phyloP scores from a whole-genome alignment of 2,329 filamentous ascomycete species.

The Peltaster fructicola region DNA sequence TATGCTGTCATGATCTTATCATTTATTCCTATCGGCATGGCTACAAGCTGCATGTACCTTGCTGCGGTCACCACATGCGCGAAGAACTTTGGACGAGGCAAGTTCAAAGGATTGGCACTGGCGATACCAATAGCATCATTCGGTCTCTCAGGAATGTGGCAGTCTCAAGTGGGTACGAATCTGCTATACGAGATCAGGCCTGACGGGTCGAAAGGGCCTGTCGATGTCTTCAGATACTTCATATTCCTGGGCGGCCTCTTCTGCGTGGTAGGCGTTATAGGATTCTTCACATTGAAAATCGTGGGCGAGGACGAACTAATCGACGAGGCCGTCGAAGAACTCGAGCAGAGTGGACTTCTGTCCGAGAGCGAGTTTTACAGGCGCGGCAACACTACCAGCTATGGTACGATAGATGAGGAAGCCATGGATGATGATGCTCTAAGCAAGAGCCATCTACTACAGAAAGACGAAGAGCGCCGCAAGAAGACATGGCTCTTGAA shows the following conservation, averaged over 20 bases:
- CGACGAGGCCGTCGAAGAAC: conserved; percentile 72
- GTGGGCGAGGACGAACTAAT: conserved; percentile 78
- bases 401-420: conserved; percentile 43
- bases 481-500: conserved; percentile 89
- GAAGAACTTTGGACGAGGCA: conserved; percentile 90
- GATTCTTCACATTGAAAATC: conserved; percentile 55
- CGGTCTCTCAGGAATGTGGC: conserved; percentile 87
- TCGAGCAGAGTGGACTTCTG: conserved; percentile 75
- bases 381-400: conserved; percentile 23
- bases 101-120: conserved; percentile 73
- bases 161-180: conserved; percentile 70
- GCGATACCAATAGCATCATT: conserved; percentile 84
- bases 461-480: conserved; percentile 37
- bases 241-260: conserved; percentile 64
- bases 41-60: conserved; percentile 78
- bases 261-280: conserved; percentile 50
- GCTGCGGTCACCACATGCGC: conserved; percentile 85
- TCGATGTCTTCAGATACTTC: conserved; percentile 73
- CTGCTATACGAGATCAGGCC: conserved; percentile 52
- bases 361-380: conserved; percentile 55
- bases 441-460: conserved; percentile 26
- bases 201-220: conserved; percentile 42
- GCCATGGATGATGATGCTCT: conserved; percentile 28
- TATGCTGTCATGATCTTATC: conserved; percentile 71
- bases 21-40: conserved; percentile 68